A percentile compares a stretch with the other conserved stretches of the same genome.
These are phyloP conservation scores for Eremomyces bilateralis DNA, from an alignment of 495 filamentous ascomycete species.

Conservation along the genomic window DNA sequence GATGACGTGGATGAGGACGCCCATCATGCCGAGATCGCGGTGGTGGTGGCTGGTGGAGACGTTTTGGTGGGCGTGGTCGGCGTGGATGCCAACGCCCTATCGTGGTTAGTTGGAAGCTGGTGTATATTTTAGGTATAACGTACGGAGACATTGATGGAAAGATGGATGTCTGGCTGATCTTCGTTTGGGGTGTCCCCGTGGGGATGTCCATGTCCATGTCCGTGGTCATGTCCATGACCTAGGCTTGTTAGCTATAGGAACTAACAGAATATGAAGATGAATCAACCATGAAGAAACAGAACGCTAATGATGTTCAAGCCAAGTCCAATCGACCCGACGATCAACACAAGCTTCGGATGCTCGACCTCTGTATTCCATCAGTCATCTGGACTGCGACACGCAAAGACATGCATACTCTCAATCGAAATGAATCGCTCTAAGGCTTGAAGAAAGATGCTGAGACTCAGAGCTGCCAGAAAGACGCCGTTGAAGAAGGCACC, in stretches of 20 bases:
- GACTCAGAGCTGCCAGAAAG: slow-evolving; percentile 12
- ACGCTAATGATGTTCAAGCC: slow-evolving; percentile 10
- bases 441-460: slow-evolving; percentile 11
- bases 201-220: slow-evolving; percentile 4
- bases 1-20: slow-evolving; percentile 27
- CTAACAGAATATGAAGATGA: background rate
- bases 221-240: slow-evolving; percentile 6
- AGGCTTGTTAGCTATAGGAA: background rate
- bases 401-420: slow-evolving; percentile 14
- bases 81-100: slow-evolving; percentile 1
- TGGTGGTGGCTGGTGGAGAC: slow-evolving; percentile 2
- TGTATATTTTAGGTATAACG: background rate
- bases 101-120: background rate
- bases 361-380: slow-evolving; percentile 5
- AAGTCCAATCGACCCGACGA: slow-evolving; percentile 13
- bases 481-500: slow-evolving; percentile 17
- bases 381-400: background rate
- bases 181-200: slow-evolving; percentile 3
- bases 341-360: slow-evolving; percentile 13
- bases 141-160: background rate
- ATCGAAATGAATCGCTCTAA: slow-evolving; percentile 16
- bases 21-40: slow-evolving; percentile 27
- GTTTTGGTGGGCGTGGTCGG: slow-evolving; percentile 5
- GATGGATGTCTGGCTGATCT: too few relatives aligned
- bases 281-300: slow-evolving; percentile 7